A percentile compares a stretch with the other conserved stretches of the same genome.
Evolutionary conservation across 176 grass and related monocot species (phyloP).

Genomic region (Elaeis guineensis): DNA sequence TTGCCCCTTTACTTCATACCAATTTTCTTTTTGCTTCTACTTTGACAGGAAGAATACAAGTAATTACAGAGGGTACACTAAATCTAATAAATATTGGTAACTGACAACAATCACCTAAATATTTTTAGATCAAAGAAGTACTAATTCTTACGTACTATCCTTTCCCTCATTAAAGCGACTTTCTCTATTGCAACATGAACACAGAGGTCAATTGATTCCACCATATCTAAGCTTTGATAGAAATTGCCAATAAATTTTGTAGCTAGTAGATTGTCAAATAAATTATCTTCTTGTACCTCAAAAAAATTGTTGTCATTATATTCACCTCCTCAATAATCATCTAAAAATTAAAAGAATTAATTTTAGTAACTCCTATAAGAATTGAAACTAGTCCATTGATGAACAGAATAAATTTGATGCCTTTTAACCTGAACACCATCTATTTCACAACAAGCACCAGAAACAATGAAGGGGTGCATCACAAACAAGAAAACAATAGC

Average conservation of each 20-base stretch:
- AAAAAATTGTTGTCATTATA: background rate
- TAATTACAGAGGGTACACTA: no score
- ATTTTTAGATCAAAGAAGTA: no score
- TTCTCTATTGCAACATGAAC: slow-evolving; percentile 79
- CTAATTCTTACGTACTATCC: slow-evolving; percentile 53
- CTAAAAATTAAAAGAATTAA: slow-evolving; percentile 16
- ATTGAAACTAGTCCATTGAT: background rate
- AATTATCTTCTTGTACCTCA: background rate
- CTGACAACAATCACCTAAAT: no score
- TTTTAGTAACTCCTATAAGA: background rate
- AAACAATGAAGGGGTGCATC: slow-evolving; percentile 52
- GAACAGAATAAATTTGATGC: no score
- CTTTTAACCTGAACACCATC: slow-evolving; percentile 46
- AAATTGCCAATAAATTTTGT: slow-evolving; percentile 61
- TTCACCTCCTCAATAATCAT: slow-evolving; percentile 52
- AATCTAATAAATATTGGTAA: no score
- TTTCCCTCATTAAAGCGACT: slow-evolving; percentile 79
- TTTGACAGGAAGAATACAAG: no score
- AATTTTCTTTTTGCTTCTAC: no score
- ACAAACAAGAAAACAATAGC: slow-evolving; percentile 51
- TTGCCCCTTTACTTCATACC: no score
- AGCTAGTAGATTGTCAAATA: slow-evolving; percentile 44
- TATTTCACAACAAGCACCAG: slow-evolving; percentile 56
- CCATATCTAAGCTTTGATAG: slow-evolving; percentile 94
- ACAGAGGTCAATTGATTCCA: slow-evolving; percentile 63